A percentile compares a stretch with the other conserved stretches of the same genome.
These are phyloP conservation scores for Linaria vulgaris DNA, from an alignment of 257 asterid genomes.

Conservation along the genomic window DNA sequence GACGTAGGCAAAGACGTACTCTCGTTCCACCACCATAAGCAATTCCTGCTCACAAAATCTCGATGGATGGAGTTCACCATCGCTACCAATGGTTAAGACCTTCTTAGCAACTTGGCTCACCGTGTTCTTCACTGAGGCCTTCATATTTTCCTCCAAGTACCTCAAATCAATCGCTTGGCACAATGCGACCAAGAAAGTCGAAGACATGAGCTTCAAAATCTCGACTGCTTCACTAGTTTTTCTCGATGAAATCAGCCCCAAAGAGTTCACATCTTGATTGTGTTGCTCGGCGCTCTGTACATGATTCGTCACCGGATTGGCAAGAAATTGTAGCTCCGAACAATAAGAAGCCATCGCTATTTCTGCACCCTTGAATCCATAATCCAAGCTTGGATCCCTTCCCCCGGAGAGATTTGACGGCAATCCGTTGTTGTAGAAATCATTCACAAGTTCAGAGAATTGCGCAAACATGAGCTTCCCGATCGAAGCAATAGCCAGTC, in stretches of 20 bases:
- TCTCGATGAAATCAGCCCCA: constrained; percentile 28
- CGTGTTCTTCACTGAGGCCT: constrained; percentile 18
- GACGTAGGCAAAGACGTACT: constrained; percentile 24
- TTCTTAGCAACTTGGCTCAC: constrained; percentile 21
- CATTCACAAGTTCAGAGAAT: constrained; percentile 29
- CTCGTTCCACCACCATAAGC: constrained; percentile 23
- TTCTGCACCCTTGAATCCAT: constrained; percentile 30
- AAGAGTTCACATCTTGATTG: constrained; percentile 31
- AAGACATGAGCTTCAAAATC: constrained; percentile 24
- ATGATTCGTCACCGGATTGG: constrained; percentile 31
- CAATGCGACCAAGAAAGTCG: constrained; percentile 23
- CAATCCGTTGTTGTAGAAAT: constrained; percentile 29
- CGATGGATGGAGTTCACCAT: constrained; percentile 24
- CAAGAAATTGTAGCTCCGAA: constrained; percentile 29
- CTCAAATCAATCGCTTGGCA: constrained; percentile 32
- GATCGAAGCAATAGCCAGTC: constrained; percentile 27
- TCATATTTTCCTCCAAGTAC: constrained; percentile 28
- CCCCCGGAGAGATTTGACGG: constrained; percentile 25
- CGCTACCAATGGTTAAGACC: neutral
- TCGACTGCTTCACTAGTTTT: constrained; percentile 18
- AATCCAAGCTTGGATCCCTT: constrained; percentile 26
- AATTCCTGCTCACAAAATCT: constrained; percentile 22
- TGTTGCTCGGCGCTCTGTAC: constrained; percentile 35
- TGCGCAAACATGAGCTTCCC: constrained; percentile 32
- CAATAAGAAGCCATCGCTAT: constrained; percentile 30